Evolutionary conservation across 2,329 filamentous ascomycete species (phyloP).

Genomic region (Microascus cirrosus): DNA sequence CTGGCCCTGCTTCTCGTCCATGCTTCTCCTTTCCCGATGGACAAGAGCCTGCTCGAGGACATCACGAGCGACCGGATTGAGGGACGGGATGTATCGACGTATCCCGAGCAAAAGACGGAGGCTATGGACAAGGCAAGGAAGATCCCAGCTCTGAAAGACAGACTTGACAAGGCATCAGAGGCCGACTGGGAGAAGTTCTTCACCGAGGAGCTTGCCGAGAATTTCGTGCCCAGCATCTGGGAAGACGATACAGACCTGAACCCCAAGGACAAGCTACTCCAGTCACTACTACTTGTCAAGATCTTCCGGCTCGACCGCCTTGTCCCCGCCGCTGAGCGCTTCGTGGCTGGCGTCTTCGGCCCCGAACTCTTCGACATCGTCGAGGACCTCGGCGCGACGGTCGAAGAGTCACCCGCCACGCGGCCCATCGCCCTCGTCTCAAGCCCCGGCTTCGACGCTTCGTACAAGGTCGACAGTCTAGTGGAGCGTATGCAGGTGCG

Average conservation of each 20-base stretch:
- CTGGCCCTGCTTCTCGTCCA: conserved; percentile 91
- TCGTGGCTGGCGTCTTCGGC: conserved; percentile 79
- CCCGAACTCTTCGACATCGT: conserved; percentile 69
- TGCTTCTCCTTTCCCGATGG: conserved; percentile 92
- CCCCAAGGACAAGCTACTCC: conserved; percentile 63
- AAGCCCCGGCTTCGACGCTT: conserved; percentile 93
- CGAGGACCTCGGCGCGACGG: conserved; percentile 76
- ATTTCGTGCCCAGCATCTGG: conserved; percentile 69
- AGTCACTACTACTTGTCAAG: conserved; percentile 83
- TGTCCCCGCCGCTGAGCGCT: conserved; percentile 84
- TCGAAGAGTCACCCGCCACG: conserved; percentile 71
- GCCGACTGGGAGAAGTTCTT: conserved; percentile 75
- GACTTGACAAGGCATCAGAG: conserved; percentile 49
- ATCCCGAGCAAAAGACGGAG: conserved; percentile 51
- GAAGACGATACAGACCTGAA: conserved; percentile 41
- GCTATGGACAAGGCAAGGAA: conserved; percentile 58
- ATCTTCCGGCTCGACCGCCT: conserved; percentile 92
- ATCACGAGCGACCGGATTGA: conserved; percentile 70
- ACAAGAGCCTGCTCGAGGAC: conserved; percentile 76
- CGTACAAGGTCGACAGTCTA: conserved; percentile 95
- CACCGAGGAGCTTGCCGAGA: conserved; percentile 75
- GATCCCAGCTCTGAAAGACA: conserved; percentile 62
- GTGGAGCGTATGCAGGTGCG: conserved; percentile 73
- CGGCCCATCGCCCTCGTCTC: conserved; percentile 87
- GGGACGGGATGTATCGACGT: conserved; percentile 68